Evolutionary conservation across 2,329 filamentous ascomycete genomes (phyloP).

Genomic region (Aspergillus neotritici): DNA sequence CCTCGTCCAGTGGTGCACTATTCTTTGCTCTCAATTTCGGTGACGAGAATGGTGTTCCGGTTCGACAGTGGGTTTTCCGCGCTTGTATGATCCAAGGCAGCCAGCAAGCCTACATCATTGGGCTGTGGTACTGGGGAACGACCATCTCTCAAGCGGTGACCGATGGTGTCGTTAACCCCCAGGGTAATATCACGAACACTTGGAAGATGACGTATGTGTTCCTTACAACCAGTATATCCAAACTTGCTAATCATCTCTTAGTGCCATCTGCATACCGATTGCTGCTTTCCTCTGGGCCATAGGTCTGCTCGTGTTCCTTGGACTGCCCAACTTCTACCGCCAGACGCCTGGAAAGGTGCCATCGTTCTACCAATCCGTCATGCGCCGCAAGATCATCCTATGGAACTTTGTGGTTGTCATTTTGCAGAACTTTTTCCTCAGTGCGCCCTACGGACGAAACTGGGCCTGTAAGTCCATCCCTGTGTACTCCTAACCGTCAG

Average conservation of each 20-base stretch:
- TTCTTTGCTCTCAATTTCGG: constrained; percentile 65
- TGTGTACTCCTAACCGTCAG: background rate
- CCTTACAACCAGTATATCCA: background rate
- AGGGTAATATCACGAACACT: constrained; percentile 35
- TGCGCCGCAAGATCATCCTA: constrained; percentile 58
- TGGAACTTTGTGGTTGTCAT: constrained; percentile 63
- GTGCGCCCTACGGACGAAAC: constrained; percentile 60
- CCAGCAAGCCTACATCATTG: constrained; percentile 60
- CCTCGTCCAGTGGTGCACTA: constrained; percentile 58
- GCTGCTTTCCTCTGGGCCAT: constrained; percentile 53
- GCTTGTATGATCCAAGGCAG: constrained; percentile 62
- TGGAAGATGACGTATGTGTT: constrained; percentile 41
- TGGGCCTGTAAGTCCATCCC: constrained; percentile 49
- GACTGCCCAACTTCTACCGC: constrained; percentile 63
- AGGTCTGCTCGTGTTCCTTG: constrained; percentile 52
- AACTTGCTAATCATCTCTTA: constrained; percentile 19
- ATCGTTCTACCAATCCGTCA: constrained; percentile 58
- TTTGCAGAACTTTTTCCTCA: constrained; percentile 63
- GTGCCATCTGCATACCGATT: constrained; percentile 54
- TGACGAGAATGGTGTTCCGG: constrained; percentile 56
- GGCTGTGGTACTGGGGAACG: constrained; percentile 63
- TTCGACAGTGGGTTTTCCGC: constrained; percentile 62
- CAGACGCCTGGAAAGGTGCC: constrained; percentile 59
- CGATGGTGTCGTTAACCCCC: constrained; percentile 36
- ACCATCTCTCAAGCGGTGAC: constrained; percentile 45